phyloP scores from a whole-genome alignment of 805 yeast species.

The Kazachstania africana region DNA sequence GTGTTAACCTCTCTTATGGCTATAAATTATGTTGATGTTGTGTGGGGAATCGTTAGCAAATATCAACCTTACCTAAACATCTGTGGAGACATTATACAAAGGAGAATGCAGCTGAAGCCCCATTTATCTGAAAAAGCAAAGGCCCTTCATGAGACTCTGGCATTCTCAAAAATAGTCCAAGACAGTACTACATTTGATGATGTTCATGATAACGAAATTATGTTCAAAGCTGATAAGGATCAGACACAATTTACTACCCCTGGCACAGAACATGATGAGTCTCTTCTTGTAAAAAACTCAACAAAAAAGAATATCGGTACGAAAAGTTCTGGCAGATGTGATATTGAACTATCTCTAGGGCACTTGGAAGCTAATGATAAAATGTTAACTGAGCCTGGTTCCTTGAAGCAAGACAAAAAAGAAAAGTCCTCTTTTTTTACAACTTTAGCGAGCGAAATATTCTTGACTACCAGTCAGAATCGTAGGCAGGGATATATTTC shows the following conservation, averaged over 20 bases:
- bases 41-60: constrained; percentile 81
- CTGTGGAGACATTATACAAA: constrained; percentile 60
- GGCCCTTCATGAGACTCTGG: constrained; percentile 62
- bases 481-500: too few species aligned
- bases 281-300: constrained; percentile 6
- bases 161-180: constrained; percentile 60
- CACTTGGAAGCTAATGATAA: background rate
- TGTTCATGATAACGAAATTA: constrained; percentile 18
- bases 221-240: background rate
- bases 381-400: background rate
- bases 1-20: constrained; percentile 69
- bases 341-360: constrained; percentile 28
- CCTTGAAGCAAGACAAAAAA: background rate
- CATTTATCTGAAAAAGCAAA: constrained; percentile 65
- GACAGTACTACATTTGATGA: constrained; percentile 28
- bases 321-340: constrained; percentile 35
- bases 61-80: constrained; percentile 62
- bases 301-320: constrained; percentile 27
- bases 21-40: constrained; percentile 77
- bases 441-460: constrained; percentile 37
- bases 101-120: constrained; percentile 53
- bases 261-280: background rate
- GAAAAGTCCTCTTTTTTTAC: constrained; percentile 29
- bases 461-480: too few species aligned
- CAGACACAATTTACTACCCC: too few species aligned